phyloP scores from a whole-genome alignment of 768 basidiomycete genomes.

The Mycena amicta region DNA sequence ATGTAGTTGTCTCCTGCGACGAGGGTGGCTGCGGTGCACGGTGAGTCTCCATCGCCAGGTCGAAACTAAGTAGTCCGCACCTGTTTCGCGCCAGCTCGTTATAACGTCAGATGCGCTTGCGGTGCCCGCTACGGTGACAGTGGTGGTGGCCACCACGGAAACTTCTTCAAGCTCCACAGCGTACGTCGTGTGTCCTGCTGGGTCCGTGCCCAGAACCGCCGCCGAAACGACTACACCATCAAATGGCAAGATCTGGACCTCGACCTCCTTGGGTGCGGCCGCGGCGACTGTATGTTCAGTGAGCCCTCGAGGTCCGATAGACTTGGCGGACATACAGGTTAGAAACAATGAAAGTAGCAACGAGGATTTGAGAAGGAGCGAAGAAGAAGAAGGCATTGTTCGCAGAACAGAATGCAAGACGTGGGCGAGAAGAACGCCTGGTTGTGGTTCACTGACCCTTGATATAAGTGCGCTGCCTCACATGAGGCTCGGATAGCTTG shows the following conservation, averaged over 20 bases:
- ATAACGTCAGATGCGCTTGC: no score
- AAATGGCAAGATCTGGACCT: neutral
- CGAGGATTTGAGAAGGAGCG: neutral
- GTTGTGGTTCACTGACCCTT: no score
- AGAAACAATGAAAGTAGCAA: neutral
- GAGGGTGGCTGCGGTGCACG: neutral
- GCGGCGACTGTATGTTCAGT: neutral
- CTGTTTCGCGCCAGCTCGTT: no score
- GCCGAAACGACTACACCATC: neutral
- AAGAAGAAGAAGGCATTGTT: neutral
- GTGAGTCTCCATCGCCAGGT: no score
- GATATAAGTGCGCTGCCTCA: no score
- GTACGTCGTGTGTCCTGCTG: neutral
- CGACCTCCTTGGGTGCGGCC: neutral
- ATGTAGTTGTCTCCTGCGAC: neutral
- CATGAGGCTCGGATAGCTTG: no score
- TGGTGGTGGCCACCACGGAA: no score
- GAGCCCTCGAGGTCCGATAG: no score
- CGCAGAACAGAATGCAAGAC: neutral
- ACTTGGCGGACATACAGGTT: neutral
- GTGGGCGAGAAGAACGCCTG: neutral
- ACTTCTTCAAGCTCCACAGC: no score
- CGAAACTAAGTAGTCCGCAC: no score
- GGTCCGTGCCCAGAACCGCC: neutral
- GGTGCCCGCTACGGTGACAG: no score